Evolutionary conservation across 1,139 yeast species (phyloP), one percentile per base, ranked within the genome.

Genomic region (Fermentozyma sake): DNA sequence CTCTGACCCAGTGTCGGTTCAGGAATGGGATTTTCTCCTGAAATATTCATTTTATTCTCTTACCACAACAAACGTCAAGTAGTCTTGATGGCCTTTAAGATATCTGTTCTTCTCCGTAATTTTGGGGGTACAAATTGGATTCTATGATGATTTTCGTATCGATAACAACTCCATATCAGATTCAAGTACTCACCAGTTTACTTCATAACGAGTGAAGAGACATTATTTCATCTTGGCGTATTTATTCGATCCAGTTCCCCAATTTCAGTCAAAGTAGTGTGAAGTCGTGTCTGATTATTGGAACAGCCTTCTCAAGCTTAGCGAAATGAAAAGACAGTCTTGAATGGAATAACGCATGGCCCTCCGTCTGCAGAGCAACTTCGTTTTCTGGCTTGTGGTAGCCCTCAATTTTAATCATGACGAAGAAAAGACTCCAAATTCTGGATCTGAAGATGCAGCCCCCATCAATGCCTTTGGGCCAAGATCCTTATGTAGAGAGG

Each of bases 341-440:
- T 32, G n/a, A n/a, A n/a, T 58, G 48, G 39, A 79, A 78, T 37
- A 64, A 64, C 8, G 42, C 44, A 35, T 53, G 63, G 14, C 79
- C 81, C 14, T 58, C 62, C 12, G 31, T 35, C 7, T 12, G 26
- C 22, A 25, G 24, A 20, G 16, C n/a, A 11, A 16, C 14, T 7
- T 34, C 31, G 12, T 23, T 23, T n/a, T n/a, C n/a, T n/a, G n/a
- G n/a, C n/a, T n/a, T n/a, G n/a, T n/a, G n/a, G 10, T 16, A 17
- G 24, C 27, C 23, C 28, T 58, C 62, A 7, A 57, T 38, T 7
- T 79, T 78, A 33, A 77, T 55, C 58, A 76, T 63, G 2, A 77
- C 70, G 40, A 68, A 66, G 32, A 75, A 59, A 21, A 76, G 48
- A 15, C 60, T 61, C 84, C 84, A 79, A 26, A 76, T 39, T 25